These are phyloP conservation scores for Saposhnikovia divaricata DNA, from an alignment of 129 eudicot genomes.

Conservation along the genomic window DNA sequence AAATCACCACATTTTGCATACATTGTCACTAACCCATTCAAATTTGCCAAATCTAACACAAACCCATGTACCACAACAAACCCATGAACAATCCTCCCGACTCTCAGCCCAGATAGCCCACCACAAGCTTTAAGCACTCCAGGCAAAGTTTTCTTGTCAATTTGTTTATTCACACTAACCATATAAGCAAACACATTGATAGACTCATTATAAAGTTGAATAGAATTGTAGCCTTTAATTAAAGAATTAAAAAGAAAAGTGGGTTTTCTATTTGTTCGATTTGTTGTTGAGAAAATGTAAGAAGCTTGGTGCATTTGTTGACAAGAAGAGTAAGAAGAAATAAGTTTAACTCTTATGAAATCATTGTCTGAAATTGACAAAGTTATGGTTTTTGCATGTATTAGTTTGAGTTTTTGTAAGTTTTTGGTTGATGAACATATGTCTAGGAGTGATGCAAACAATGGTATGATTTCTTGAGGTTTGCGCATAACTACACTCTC, in stretches of 20 bases:
- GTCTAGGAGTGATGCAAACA: slow-evolving; percentile 28
- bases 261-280: slow-evolving; percentile 33
- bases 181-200: slow-evolving; percentile 31
- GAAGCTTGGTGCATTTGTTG: slow-evolving; percentile 38
- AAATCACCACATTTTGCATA: slow-evolving; percentile 24
- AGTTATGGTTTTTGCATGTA: slow-evolving; percentile 30
- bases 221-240: slow-evolving; percentile 32
- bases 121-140: slow-evolving; percentile 40
- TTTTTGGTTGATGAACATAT: slow-evolving; percentile 33
- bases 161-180: slow-evolving; percentile 20
- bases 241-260: slow-evolving; percentile 52
- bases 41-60: slow-evolving; percentile 26
- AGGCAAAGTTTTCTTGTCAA: slow-evolving; percentile 42
- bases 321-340: slow-evolving; percentile 36
- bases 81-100: slow-evolving; percentile 31
- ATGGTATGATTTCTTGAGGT: slow-evolving; percentile 19
- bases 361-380: slow-evolving; percentile 29
- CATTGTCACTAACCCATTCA: slow-evolving; percentile 23
- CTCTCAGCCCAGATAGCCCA: slow-evolving; percentile 27
- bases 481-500: slow-evolving; percentile 13
- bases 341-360: slow-evolving; percentile 41
- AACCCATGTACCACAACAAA: slow-evolving; percentile 31
- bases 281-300: slow-evolving; percentile 35
- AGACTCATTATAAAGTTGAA: slow-evolving; percentile 20
- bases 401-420: slow-evolving; percentile 25